Evolutionary conservation across 2,329 filamentous ascomycete genomes (phyloP).

Genomic region (Diaporthe amygdali): DNA sequence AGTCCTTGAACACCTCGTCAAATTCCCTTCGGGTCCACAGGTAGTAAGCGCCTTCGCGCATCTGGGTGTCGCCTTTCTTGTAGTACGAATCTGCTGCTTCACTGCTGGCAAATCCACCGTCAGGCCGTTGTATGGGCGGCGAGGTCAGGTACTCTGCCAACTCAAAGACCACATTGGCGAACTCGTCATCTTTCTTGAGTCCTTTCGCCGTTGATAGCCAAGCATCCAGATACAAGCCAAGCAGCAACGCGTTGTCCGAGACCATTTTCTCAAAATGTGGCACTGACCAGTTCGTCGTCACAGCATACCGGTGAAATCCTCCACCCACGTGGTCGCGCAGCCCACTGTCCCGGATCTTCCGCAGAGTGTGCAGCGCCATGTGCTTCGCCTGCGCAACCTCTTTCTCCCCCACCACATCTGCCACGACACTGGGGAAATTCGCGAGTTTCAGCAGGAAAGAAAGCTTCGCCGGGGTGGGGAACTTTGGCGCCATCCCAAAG

Average conservation of each 20-base stretch:
- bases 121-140: slow-evolving; percentile 66
- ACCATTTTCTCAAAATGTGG: slow-evolving; percentile 98
- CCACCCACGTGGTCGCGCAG: slow-evolving; percentile 61
- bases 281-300: slow-evolving; percentile 89
- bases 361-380: slow-evolving; percentile 83
- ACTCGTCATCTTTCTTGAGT: slow-evolving; percentile 62
- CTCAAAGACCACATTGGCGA: slow-evolving; percentile 80
- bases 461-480: slow-evolving; percentile 85
- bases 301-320: slow-evolving; percentile 77
- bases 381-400: slow-evolving; percentile 76
- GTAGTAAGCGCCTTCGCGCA: slow-evolving; percentile 92
- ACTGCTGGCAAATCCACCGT: slow-evolving; percentile 83
- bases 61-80: slow-evolving; percentile 75
- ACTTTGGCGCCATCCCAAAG: slow-evolving; percentile 84
- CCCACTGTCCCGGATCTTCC: slow-evolving; percentile 68
- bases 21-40: slow-evolving; percentile 93
- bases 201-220: slow-evolving; percentile 63
- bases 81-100: slow-evolving; percentile 89
- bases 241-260: slow-evolving; percentile 86
- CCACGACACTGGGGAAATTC: slow-evolving; percentile 73
- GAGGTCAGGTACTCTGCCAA: slow-evolving; percentile 86
- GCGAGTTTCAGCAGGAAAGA: slow-evolving; percentile 79
- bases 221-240: slow-evolving; percentile 85
- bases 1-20: slow-evolving; percentile 68
- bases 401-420: slow-evolving; percentile 84